Evolutionary conservation across 2,329 filamentous ascomycete species (phyloP).

Genomic region (Fonsecaea monophora): DNA sequence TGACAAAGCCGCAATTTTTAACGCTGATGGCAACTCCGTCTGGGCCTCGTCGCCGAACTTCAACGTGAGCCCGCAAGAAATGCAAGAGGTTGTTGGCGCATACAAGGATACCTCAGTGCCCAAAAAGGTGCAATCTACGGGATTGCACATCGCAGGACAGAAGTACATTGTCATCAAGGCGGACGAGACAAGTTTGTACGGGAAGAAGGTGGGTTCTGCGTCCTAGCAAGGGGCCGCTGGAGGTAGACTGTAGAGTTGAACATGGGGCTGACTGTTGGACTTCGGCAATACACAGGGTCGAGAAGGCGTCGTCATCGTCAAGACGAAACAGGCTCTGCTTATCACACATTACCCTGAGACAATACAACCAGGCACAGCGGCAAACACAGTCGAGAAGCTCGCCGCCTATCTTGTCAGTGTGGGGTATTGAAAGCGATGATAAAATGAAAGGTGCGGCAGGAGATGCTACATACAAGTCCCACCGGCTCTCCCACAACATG

Average conservation of each 20-base stretch:
- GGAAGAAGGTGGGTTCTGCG: conserved; percentile 72
- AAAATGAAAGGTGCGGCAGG: neutral
- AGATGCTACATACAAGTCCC: neutral
- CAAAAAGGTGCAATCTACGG: conserved; percentile 73
- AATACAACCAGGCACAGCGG: conserved; percentile 75
- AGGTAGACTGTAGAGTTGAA: neutral
- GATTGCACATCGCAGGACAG: conserved; percentile 76
- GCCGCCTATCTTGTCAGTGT: conserved; percentile 83
- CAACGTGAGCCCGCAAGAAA: conserved; percentile 67
- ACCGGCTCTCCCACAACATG: neutral
- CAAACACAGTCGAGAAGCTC: conserved; percentile 79
- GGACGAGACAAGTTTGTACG: conserved; percentile 81
- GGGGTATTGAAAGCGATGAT: conserved; percentile 65
- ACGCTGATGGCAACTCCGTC: conserved; percentile 76
- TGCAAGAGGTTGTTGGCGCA: conserved; percentile 59
- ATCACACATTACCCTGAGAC: conserved; percentile 83
- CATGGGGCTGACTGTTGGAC: neutral
- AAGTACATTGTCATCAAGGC: conserved; percentile 79
- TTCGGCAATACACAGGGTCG: conserved; percentile 64
- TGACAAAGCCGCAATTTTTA: conserved; percentile 86
- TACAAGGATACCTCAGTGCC: conserved; percentile 62
- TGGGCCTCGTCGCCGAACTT: conserved; percentile 78
- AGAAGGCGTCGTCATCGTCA: conserved; percentile 80
- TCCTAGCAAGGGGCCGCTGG: neutral
- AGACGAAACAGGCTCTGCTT: conserved; percentile 87